These are phyloP conservation scores for Endocalyx cinctus DNA, from an alignment of 2,329 filamentous ascomycete species.

Conservation along the genomic window DNA sequence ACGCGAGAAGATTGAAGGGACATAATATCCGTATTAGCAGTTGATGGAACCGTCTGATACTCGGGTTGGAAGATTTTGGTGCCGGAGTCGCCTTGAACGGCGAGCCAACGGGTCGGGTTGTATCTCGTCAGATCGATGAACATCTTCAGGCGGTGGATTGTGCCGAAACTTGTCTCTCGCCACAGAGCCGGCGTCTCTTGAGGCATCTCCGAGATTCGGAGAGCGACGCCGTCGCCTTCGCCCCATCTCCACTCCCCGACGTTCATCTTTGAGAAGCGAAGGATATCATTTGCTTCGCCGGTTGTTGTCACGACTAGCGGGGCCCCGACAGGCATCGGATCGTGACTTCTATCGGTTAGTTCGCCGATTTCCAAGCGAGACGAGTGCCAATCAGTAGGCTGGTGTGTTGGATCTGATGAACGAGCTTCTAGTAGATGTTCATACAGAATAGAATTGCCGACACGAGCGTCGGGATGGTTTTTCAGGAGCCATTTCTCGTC, in stretches of 20 bases:
- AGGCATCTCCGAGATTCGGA: slow-evolving; percentile 41
- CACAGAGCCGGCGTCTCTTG: slow-evolving; percentile 47
- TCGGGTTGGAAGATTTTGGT: slow-evolving; percentile 50
- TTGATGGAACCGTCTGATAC: slow-evolving; percentile 32
- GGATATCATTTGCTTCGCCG: slow-evolving; percentile 54
- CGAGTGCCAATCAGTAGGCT: too few species aligned
- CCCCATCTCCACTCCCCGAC: slow-evolving; percentile 53
- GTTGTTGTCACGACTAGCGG: slow-evolving; percentile 43
- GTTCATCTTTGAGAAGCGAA: slow-evolving; percentile 50
- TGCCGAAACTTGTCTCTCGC: slow-evolving; percentile 42
- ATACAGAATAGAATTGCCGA: slow-evolving; percentile 21
- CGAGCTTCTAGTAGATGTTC: slow-evolving; percentile 18
- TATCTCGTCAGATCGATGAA: slow-evolving; percentile 33
- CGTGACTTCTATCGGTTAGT: slow-evolving; percentile 37
- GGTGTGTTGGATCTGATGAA: too few species aligned
- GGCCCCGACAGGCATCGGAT: slow-evolving; percentile 19
- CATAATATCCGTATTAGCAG: slow-evolving; percentile 5
- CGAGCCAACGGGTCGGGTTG: slow-evolving; percentile 43
- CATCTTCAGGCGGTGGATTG: slow-evolving; percentile 49
- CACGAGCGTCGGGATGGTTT: slow-evolving; percentile 44
- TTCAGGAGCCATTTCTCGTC: slow-evolving; percentile 45
- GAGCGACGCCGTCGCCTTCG: slow-evolving; percentile 35
- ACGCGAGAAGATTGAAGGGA: slow-evolving; percentile 49
- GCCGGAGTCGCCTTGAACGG: slow-evolving; percentile 48
- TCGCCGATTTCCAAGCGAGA: slow-evolving; percentile 53